Percentiles rank a stretch among this genome's conserved stretches.
phyloP scores from a whole-genome alignment of 108 stramenopile genomes.

The Epithemia pelagica region DNA sequence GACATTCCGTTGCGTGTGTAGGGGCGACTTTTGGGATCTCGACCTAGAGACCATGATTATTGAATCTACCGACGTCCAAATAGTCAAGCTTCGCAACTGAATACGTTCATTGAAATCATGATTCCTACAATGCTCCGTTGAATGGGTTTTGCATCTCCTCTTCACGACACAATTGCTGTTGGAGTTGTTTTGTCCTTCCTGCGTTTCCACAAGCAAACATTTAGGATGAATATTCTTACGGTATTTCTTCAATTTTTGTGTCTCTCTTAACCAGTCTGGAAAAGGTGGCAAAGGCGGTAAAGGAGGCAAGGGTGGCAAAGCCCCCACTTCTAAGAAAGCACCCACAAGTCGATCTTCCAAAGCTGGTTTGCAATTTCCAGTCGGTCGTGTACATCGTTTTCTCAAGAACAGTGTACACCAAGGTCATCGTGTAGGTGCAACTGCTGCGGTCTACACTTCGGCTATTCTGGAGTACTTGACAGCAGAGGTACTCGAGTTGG shows the following conservation, averaged over 20 bases:
- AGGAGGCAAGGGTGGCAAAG: constrained; percentile 99
- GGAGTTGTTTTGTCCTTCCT: too few species aligned
- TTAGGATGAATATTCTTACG: not conserved
- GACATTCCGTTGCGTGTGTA: not conserved
- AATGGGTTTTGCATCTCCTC: not conserved
- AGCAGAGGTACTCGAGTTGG: constrained; percentile 98
- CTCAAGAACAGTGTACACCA: constrained; percentile 93
- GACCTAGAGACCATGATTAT: not conserved
- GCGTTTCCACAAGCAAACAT: not conserved
- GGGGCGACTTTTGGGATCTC: not conserved
- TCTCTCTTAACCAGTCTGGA: constrained; percentile 38
- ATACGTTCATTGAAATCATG: too few species aligned
- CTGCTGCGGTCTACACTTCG: constrained; percentile 98
- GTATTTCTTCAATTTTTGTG: not conserved
- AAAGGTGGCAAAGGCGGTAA: constrained; percentile 99
- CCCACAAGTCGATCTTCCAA: constrained; percentile 96
- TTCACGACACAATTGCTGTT: not conserved
- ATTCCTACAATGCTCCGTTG: too few species aligned
- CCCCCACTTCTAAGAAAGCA: constrained; percentile 96
- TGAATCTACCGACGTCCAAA: not conserved
- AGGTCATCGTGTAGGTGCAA: constrained; percentile 95
- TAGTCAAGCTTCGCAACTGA: too few species aligned
- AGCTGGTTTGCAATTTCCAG: constrained; percentile 98
- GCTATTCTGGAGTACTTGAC: constrained; percentile 99
- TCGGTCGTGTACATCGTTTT: constrained; percentile 99